phyloP scores from a whole-genome alignment of 2,329 filamentous ascomycete species.

The Clarireedia sp. region DNA sequence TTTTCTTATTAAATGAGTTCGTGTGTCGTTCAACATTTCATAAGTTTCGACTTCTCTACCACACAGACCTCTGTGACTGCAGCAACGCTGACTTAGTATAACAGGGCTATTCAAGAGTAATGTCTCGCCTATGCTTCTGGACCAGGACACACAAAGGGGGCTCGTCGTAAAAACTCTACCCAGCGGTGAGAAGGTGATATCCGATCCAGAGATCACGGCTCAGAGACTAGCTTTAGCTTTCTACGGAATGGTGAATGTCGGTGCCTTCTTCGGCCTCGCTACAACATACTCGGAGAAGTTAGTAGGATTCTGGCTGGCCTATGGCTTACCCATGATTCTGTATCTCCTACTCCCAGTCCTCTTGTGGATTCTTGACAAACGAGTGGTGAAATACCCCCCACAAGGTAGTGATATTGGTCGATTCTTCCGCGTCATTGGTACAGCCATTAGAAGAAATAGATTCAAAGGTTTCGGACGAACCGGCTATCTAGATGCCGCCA shows the following conservation, averaged over 20 bases:
- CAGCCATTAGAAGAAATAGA: slow-evolving; percentile 44
- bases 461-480: slow-evolving; percentile 43
- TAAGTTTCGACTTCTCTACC: background rate
- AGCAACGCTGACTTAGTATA: slow-evolving; percentile 30
- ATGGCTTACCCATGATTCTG: slow-evolving; percentile 43
- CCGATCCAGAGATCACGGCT: slow-evolving; percentile 50
- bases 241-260: slow-evolving; percentile 64
- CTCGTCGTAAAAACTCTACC: slow-evolving; percentile 38
- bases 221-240: slow-evolving; percentile 42
- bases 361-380: slow-evolving; percentile 33
- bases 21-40: background rate
- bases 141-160: slow-evolving; percentile 41
- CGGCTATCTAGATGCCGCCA: slow-evolving; percentile 59
- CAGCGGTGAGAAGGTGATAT: slow-evolving; percentile 51
- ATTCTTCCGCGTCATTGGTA: slow-evolving; percentile 35
- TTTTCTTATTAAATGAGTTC: background rate
- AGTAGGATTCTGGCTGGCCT: slow-evolving; percentile 43
- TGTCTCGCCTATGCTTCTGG: slow-evolving; percentile 54
- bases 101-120: slow-evolving; percentile 64
- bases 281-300: slow-evolving; percentile 37
- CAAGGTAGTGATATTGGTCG: slow-evolving; percentile 39
- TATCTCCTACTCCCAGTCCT: slow-evolving; percentile 50
- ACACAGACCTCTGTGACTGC: background rate
- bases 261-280: slow-evolving; percentile 42
- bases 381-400: slow-evolving; percentile 37